Base-by-base conservation (phyloP, 306 rosid genomes). In the Macrotyloma uniflorum region DNA sequence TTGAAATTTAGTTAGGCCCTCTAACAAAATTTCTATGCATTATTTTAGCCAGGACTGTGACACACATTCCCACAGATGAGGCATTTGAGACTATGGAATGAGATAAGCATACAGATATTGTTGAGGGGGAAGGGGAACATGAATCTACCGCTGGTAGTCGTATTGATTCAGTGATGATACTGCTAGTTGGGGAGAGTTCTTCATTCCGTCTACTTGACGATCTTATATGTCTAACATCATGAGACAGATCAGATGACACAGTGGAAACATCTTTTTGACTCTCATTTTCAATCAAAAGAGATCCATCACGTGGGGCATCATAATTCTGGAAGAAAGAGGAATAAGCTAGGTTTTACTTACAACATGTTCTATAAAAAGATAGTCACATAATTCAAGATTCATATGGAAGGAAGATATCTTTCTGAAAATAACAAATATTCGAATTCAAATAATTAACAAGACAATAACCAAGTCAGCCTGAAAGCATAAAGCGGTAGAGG, bases 151-250 rank as follows among this genome's bases (percentile, higher is more conserved):
- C 72, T 42, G 86, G 62, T 51, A 84, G 46, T 83, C 87, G 92
- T 57, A 89, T 90, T 85, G 96, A 85, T 79, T 91, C 98, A 38
- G 91, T 86, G 67, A 93, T 78, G 46, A 87, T 63, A 81, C 97
- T 84, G 87, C 91, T 85, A 75, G 89, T 83, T 61, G 93, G 91
- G 70, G 97, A 90, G 86, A 83, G 82, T 75, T 93, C 99, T 67
- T 86, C 99, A 16, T 87, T 96, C 90, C 90, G 77, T 83, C 79
- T 89, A 86, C 94, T 90, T 66, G 90, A 82, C 43, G 97, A 87
- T 88, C 93, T 88, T 86, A 80, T 89, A 75, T 93, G 99, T 87
- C 87, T 87, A 54, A 74, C 83, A 66, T 88, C 98, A 73, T 68
- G 74, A 80, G 94, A 75, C 57, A 79, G 80, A 88, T 90, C 94